Base-by-base conservation (phyloP, 257 asterid species). In the Solanum rostratum region DNA sequence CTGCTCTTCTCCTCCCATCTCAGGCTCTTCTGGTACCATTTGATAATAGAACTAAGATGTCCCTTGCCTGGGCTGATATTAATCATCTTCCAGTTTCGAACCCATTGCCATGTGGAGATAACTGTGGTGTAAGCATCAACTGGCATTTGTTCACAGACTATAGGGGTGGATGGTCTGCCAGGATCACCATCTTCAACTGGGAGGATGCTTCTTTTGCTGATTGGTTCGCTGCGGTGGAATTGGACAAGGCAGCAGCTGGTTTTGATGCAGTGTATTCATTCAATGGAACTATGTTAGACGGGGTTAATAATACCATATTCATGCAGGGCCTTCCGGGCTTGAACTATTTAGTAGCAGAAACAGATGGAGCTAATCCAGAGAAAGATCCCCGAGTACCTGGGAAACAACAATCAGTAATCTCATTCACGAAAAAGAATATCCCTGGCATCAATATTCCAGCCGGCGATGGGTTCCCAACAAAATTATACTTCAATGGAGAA, bases 181-280 rank as follows among this genome's bases (percentile, higher is more conserved):
- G 98, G 86, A 76, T 95, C 86, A 94, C 99, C 2, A 59, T 95
- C 68, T 97, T 97, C 89, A 97, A 97, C 90, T 97, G 99, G 99
- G 98, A 92, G 8, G 94, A 94, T 0, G 2, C n/a, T 7, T 18
- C 97, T 2, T 95, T 93, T 20, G 87, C 71, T 0, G 98, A 96
- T 53, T 96, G 99, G 99, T 96, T 96, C 78, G 68, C 97, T 0
- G 99, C 98, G 0, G 82, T 97, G 10, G 95, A 94, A 87, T 81
- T 97, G 85, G 92, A 86, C 39, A 89, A 86, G 60, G 90, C 94
- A 0, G 97, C 92, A 0, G 81, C 90, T 0, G 99, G 98, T 19
- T 97, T 92, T n/a, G 91, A 97, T 79, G 88, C 88, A 1, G 97
- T 80, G 33, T 97, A 97, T 92, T 97, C 99, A 3, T 95, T 97